A percentile compares a stretch with the other conserved stretches of the same genome.
Evolutionary conservation across 2,329 filamentous ascomycete species (phyloP).

Genomic region (Aspergillus ruber): DNA sequence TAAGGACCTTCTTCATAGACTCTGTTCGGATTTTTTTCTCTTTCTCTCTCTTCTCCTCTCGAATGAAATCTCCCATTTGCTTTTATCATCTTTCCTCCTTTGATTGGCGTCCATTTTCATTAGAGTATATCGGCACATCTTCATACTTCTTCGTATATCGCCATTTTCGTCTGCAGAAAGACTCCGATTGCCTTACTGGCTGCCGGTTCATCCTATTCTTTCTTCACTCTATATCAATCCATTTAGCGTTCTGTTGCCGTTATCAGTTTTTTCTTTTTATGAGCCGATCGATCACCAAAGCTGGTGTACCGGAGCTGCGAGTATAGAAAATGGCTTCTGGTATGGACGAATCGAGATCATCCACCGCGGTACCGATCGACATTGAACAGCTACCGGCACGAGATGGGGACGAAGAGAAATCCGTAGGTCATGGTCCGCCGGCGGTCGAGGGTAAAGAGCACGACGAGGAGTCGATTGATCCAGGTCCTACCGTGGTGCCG

Average conservation of each 20-base stretch:
- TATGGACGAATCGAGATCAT: not conserved
- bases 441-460: not conserved
- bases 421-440: not conserved
- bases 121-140: not conserved
- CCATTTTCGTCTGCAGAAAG: not conserved
- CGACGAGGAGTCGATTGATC: not conserved
- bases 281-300: not conserved
- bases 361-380: not conserved
- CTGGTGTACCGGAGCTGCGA: not conserved
- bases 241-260: not conserved
- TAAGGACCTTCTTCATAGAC: not conserved
- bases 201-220: not conserved
- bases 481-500: conserved; percentile 42
- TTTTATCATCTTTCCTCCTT: not conserved
- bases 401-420: not conserved
- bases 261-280: not conserved
- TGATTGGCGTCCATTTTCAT: not conserved
- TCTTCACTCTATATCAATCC: not conserved
- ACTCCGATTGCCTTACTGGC: not conserved
- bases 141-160: not conserved
- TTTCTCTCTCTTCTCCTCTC: not conserved
- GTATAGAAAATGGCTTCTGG: conserved; percentile 5
- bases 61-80: not conserved
- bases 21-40: not conserved
- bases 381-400: not conserved